These are phyloP conservation scores for Asterophora lycoperdoides DNA, from an alignment of 768 basidiomycete genomes.

Conservation along the genomic window DNA sequence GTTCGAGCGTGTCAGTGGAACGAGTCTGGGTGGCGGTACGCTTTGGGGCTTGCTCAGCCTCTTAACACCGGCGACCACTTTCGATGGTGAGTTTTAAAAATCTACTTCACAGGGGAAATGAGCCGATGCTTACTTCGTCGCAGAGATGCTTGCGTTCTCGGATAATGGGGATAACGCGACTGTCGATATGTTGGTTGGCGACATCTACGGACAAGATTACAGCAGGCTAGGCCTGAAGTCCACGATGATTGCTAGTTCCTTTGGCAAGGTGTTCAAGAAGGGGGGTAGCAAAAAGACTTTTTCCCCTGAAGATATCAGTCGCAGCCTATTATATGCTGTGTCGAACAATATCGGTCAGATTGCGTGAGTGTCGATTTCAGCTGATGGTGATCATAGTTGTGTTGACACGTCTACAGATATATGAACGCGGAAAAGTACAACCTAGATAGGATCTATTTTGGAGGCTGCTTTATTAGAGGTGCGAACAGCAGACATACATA, in stretches of 20 bases:
- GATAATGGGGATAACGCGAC: conserved; percentile 90
- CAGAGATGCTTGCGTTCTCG: conserved; percentile 95
- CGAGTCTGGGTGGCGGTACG: conserved; percentile 95
- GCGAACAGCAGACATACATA: conserved; percentile 18
- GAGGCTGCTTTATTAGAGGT: conserved; percentile 98
- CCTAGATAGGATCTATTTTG: conserved; percentile 96
- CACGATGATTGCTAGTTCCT: conserved; percentile 95
- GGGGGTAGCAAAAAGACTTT: conserved; percentile 74
- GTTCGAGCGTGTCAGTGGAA: conserved; percentile 96
- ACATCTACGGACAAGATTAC: conserved; percentile 99
- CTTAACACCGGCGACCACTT: conserved; percentile 89
- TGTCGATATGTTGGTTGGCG: conserved; percentile 98
- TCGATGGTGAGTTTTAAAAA: conserved; percentile 74
- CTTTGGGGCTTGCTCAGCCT: conserved; percentile 94
- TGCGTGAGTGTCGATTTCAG: conserved; percentile 63
- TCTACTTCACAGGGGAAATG: conserved; percentile 7
- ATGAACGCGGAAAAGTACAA: conserved; percentile 99
- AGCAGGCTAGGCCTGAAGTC: conserved; percentile 93
- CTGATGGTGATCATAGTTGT: conserved; percentile 2
- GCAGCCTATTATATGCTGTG: conserved; percentile 90
- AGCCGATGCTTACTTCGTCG: conserved; percentile 1
- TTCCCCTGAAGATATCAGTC: conserved; percentile 89
- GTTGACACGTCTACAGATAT: conserved; percentile 50
- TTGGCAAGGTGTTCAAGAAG: conserved; percentile 97
- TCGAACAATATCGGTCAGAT: conserved; percentile 99